Percentiles rank a stretch among this genome's conserved stretches.
Conservation (phyloP, 257 asterid genomes). For the Solanum sitiens region DNA sequence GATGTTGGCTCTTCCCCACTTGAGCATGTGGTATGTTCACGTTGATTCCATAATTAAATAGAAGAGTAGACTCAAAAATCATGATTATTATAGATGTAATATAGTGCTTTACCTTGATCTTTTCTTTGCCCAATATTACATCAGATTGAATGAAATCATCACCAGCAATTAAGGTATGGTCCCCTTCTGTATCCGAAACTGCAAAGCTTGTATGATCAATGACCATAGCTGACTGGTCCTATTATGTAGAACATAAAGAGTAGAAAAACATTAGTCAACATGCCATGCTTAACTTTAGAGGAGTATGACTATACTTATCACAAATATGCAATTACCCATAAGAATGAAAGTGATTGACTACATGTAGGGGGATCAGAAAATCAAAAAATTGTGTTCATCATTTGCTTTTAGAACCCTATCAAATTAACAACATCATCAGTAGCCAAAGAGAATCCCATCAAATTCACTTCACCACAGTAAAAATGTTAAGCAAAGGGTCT, state of each 20-base stretch:
- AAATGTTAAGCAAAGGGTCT: background rate
- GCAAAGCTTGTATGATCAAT: slow-evolving; percentile 67
- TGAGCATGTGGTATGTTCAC: background rate
- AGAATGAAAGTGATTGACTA: background rate
- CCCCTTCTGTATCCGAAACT: slow-evolving; percentile 58
- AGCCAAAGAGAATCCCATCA: background rate
- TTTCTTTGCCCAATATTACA: slow-evolving; percentile 48
- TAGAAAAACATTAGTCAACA: background rate
- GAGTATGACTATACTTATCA: background rate
- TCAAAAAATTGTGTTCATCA: background rate
- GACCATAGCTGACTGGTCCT: slow-evolving; percentile 66
- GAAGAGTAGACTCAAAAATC: background rate
- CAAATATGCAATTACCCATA: background rate
- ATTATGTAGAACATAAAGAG: background rate
- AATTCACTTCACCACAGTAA: background rate
- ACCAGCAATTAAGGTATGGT: slow-evolving; percentile 63
- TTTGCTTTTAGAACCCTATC: background rate
- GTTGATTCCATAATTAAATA: background rate
- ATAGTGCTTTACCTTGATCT: slow-evolving; percentile 43
- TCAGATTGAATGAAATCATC: slow-evolving; percentile 55
- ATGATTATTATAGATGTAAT: background rate
- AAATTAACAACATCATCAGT: background rate
- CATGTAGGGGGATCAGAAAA: background rate
- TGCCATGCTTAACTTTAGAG: background rate
- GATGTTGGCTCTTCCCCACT: background rate